Percentiles rank a stretch among this genome's conserved stretches.
phyloP scores from a whole-genome alignment of 768 basidiomycete genomes.

The Leucogyrophana mollusca region DNA sequence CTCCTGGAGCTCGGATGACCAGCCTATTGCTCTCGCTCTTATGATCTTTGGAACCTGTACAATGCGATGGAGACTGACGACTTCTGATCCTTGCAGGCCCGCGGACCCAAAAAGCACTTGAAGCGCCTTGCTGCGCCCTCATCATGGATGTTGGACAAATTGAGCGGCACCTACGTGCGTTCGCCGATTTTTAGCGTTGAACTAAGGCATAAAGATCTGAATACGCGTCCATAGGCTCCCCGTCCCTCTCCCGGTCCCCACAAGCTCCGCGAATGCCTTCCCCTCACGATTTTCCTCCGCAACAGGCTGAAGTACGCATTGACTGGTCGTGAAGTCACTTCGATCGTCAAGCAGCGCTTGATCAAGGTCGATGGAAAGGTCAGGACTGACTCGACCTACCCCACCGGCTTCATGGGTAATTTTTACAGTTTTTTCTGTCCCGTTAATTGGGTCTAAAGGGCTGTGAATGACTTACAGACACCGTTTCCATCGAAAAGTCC shows the following conservation, averaged over 20 bases:
- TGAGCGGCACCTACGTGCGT: slow-evolving; percentile 90
- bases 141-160: slow-evolving; percentile 99
- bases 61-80: slow-evolving; percentile 12
- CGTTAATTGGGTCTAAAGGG: background rate
- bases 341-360: slow-evolving; percentile 93
- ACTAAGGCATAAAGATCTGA: background rate
- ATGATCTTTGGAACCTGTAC: background rate
- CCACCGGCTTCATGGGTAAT: slow-evolving; percentile 96
- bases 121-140: slow-evolving; percentile 97
- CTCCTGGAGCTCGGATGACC: slow-evolving; percentile 6
- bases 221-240: slow-evolving; percentile 62
- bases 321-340: slow-evolving; percentile 92
- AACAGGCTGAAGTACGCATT: slow-evolving; percentile 99
- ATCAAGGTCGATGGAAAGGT: slow-evolving; percentile 99
- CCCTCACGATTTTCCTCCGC: slow-evolving; percentile 95
- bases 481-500: slow-evolving; percentile 96
- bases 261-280: slow-evolving; percentile 97
- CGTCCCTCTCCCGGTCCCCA: slow-evolving; percentile 98
- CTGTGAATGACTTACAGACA: no score
- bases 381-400: slow-evolving; percentile 95
- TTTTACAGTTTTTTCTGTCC: no score
- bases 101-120: slow-evolving; percentile 99
- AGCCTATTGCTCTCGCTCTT: background rate
- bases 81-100: slow-evolving; percentile 54
- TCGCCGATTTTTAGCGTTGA: background rate